A percentile compares a stretch with the other conserved stretches of the same genome.
Conservation (phyloP, 2,329 filamentous ascomycete genomes). For the Chaetomium sp. region DNA sequence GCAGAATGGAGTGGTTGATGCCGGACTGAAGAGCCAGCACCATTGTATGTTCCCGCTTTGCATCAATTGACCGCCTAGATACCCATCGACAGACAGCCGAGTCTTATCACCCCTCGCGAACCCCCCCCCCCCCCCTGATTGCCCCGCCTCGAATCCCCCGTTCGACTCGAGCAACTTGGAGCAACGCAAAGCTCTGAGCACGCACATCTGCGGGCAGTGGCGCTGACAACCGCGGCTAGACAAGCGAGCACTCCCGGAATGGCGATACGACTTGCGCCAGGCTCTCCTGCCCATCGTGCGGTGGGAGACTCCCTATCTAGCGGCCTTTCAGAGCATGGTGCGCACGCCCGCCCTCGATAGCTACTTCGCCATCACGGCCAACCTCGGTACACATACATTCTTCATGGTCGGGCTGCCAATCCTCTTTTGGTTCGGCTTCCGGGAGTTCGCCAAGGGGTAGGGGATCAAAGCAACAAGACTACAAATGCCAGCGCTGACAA, state of each 20-base stretch:
- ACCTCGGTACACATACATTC: conserved; percentile 96
- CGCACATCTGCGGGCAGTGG: background rate
- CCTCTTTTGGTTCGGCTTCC: conserved; percentile 94
- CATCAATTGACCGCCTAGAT: conserved; percentile 2
- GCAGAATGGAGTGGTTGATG: conserved; percentile 55
- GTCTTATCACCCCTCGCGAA: conserved; percentile 1
- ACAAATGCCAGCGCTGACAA: conserved; percentile 28
- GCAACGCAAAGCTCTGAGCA: background rate
- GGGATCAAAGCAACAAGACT: conserved; percentile 36
- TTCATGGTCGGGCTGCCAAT: conserved; percentile 96
- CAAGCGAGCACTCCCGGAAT: conserved; percentile 77
- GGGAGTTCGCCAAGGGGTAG: conserved; percentile 82
- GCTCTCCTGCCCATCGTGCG: conserved; percentile 81
- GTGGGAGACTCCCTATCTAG: conserved; percentile 94
- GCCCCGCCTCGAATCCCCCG: conserved; percentile 16
- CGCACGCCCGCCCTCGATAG: conserved; percentile 86
- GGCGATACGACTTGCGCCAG: conserved; percentile 86
- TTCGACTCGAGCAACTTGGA: background rate
- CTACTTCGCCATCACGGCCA: conserved; percentile 96
- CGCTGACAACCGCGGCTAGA: conserved; percentile 55
- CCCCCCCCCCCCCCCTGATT: conserved; percentile 2
- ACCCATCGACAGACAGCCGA: background rate
- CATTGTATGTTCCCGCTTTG: conserved; percentile 60
- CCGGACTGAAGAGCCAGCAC: conserved; percentile 77
- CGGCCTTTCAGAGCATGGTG: conserved; percentile 76